Percentiles rank a stretch among this genome's conserved stretches.
Evolutionary conservation across 352 stramenopile species (phyloP).

Genomic region (Pythium oligandrum): DNA sequence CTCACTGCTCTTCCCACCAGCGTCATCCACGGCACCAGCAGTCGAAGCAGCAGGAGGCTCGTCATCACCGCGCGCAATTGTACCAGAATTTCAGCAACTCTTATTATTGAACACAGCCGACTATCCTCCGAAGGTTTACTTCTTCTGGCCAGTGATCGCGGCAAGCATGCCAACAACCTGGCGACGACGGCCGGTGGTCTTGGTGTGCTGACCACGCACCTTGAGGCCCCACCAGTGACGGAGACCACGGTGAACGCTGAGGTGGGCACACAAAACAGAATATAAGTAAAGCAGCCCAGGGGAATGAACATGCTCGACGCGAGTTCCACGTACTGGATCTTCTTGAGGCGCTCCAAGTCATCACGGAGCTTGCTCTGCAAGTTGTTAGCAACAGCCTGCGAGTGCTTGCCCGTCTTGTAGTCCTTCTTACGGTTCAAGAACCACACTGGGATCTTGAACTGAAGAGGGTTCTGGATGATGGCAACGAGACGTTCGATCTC

Average conservation of each 20-base stretch:
- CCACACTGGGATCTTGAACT: slow-evolving; percentile 99
- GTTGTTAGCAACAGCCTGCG: slow-evolving; percentile 97
- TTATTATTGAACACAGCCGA: slow-evolving; percentile 37
- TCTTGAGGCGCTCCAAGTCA: slow-evolving; percentile 99
- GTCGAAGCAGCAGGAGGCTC: neutral
- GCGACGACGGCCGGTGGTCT: slow-evolving; percentile 96
- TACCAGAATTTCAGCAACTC: slow-evolving; percentile 63
- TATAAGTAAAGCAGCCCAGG: no score
- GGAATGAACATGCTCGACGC: no score
- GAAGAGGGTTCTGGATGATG: slow-evolving; percentile 98
- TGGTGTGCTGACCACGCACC: slow-evolving; percentile 99
- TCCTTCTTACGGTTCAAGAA: slow-evolving; percentile 99
- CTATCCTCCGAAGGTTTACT: slow-evolving; percentile 51
- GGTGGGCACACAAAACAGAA: no score
- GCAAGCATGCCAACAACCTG: slow-evolving; percentile 77
- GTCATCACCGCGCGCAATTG: slow-evolving; percentile 28
- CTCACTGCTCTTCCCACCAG: neutral
- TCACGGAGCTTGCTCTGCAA: slow-evolving; percentile 98
- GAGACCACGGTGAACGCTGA: slow-evolving; percentile 99
- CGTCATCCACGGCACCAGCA: slow-evolving; percentile 7
- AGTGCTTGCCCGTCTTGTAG: slow-evolving; percentile 99
- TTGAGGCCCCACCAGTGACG: slow-evolving; percentile 99
- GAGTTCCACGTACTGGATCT: slow-evolving; percentile 49
- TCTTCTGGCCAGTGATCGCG: slow-evolving; percentile 34
- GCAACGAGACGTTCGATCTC: slow-evolving; percentile 99